Percentiles rank a stretch among this genome's conserved stretches.
Evolutionary conservation across 1,284 basidiomycete species (phyloP).

Genomic region (Neonothopanus nambi): DNA sequence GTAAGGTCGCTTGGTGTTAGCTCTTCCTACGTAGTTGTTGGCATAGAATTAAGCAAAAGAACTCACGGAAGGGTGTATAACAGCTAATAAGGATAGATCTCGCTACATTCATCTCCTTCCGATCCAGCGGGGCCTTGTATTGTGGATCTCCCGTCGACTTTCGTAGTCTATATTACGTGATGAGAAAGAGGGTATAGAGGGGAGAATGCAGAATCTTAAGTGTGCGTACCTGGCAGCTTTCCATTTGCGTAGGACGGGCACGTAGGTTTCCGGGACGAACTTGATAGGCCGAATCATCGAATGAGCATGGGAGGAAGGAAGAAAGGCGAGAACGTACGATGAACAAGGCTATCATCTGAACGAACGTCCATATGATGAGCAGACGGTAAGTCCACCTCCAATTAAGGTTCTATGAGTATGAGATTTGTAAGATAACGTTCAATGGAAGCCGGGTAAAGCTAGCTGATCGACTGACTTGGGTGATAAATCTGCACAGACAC

Average conservation of each 20-base stretch:
- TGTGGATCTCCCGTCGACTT: conserved; percentile 53
- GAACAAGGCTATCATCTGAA: conserved; percentile 45
- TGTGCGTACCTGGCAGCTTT: conserved; percentile 54
- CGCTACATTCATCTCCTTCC: conserved; percentile 39
- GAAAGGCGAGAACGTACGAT: conserved; percentile 39
- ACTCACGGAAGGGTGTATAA: conserved; percentile 73
- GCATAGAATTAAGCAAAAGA: background rate
- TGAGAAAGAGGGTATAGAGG: no score
- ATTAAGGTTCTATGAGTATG: conserved; percentile 48
- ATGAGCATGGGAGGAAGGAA: background rate
- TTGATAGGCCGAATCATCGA: conserved; percentile 35
- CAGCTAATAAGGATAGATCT: conserved; percentile 53
- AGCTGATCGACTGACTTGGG: conserved; percentile 31
- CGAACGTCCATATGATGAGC: conserved; percentile 62
- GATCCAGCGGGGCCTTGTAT: conserved; percentile 61
- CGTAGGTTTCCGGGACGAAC: conserved; percentile 77
- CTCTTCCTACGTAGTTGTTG: background rate
- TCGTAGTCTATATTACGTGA: conserved; percentile 44
- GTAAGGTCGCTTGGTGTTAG: no score
- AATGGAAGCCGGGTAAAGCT: background rate
- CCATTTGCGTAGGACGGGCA: conserved; percentile 59
- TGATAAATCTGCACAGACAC: conserved; percentile 31
- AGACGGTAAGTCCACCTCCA: conserved; percentile 85
- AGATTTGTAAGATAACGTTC: conserved; percentile 32
- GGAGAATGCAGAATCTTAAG: no score